Evolutionary conservation across 2,329 filamentous ascomycete genomes (phyloP).

Genomic region (Colletotrichum brevisporum): DNA sequence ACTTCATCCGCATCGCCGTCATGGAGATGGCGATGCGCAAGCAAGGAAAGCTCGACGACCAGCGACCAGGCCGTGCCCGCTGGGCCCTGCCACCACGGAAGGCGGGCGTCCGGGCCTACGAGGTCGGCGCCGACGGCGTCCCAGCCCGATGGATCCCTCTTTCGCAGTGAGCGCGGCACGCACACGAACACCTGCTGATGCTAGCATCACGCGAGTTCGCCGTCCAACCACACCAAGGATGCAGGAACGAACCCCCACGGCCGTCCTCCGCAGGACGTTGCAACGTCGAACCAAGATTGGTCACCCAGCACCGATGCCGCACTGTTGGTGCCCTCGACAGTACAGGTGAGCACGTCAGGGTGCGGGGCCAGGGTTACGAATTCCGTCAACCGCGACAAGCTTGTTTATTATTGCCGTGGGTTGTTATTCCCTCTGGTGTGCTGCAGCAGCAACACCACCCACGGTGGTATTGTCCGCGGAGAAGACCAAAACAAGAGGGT

Average conservation of each 20-base stretch:
- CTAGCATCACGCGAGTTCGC: slow-evolving; percentile 4
- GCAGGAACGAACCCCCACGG: slow-evolving; percentile 9
- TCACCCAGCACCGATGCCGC: slow-evolving; percentile 27
- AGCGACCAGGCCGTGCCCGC: slow-evolving; percentile 75
- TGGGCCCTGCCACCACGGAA: slow-evolving; percentile 78
- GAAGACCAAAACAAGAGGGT: slow-evolving; percentile 33
- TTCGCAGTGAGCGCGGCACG: slow-evolving; percentile 34
- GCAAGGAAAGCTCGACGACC: slow-evolving; percentile 75
- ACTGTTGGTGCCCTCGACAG: slow-evolving; percentile 1
- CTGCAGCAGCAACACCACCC: background rate
- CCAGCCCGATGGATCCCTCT: slow-evolving; percentile 70
- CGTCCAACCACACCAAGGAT: slow-evolving; percentile 1
- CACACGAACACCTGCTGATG: background rate
- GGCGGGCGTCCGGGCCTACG: slow-evolving; percentile 66
- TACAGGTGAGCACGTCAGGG: slow-evolving; percentile 33
- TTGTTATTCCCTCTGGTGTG: background rate
- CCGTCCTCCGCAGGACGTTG: slow-evolving; percentile 6
- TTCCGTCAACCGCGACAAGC: slow-evolving; percentile 25
- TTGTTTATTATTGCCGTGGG: slow-evolving; percentile 27
- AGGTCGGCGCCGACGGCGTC: slow-evolving; percentile 70
- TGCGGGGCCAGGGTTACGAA: slow-evolving; percentile 12
- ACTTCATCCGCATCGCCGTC: slow-evolving; percentile 79
- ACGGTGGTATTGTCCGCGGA: slow-evolving; percentile 32
- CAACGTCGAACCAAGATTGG: background rate
- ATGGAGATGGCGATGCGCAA: slow-evolving; percentile 81